Evolutionary conservation across 2,329 filamentous ascomycete genomes (phyloP), one percentile per base, ranked within the genome.

Genomic region (Trichoderma brevicompactum): DNA sequence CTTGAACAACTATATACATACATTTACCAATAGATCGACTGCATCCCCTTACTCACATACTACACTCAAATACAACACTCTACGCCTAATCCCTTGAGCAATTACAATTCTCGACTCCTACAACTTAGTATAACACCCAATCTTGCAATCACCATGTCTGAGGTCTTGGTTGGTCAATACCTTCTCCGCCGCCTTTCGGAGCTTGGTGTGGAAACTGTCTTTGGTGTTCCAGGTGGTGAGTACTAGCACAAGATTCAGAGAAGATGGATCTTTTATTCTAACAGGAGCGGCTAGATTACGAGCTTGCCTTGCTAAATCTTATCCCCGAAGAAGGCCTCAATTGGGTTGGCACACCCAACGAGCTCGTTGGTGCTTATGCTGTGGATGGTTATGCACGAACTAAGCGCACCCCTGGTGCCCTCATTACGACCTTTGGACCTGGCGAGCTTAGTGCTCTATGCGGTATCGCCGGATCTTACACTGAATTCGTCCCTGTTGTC

Each of bases 211-310:
- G 46, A 56, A 50, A 55, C 61, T 10, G 41, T 41, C 3, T 64
- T 64, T 17, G 61, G 61, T n/a, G 61, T 64, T 40, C 61, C 61
- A 12, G 61, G 61, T 46, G 61, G 61, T 64, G 49, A 13, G 23
- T 13, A 28, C 5, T 15, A 40, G n/a, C 17, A 12, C 7, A 28
- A 28, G 5, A 28, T 28, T 28, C 23, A 5, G 23, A 28, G 23
- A 3, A 3, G 23, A 28, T 28, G 5, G 23, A 28, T 28, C 23
- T 28, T 28, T 28, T 28, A 28, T 5, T 5, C 23, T 28, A 28
- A 28, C 23, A 5, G 2, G 23, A 28, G 23, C 23, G 23, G 23
- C 23, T 12, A 15, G 61, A 64, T 10, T 64, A 56, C 17, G 41
- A 64, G 23, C 61, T 64, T 36, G 49, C 61, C 15, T 36, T 64